These are phyloP conservation scores for Ceratopteris richardii DNA, from an alignment of 75 land plant genomes.

Conservation along the genomic window DNA sequence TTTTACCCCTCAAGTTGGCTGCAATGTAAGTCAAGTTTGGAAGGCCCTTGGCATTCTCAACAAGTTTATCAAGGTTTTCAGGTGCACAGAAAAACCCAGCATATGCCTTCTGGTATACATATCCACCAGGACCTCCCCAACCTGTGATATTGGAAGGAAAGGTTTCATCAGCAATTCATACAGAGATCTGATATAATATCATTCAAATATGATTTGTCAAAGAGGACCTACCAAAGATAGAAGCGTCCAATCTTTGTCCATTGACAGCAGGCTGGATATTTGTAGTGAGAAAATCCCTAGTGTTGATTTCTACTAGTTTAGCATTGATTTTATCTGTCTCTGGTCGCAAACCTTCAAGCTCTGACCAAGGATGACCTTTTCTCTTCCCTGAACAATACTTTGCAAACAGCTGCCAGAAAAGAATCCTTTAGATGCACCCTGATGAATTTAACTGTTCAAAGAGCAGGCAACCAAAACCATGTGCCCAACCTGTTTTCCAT, in stretches of 20 bases:
- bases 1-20: slow-evolving; percentile 65
- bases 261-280: slow-evolving; percentile 98
- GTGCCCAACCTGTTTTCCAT: too few species aligned
- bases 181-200: too few species aligned
- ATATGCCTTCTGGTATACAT: slow-evolving; percentile 98
- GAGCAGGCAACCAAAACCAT: neutral
- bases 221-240: slow-evolving; percentile 57
- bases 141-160: too few species aligned
- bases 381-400: slow-evolving; percentile 65
- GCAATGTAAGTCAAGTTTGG: slow-evolving; percentile 71
- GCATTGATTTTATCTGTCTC: slow-evolving; percentile 83
- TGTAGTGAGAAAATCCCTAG: slow-evolving; percentile 75
- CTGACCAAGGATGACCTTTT: slow-evolving; percentile 86
- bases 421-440: neutral
- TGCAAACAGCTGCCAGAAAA: slow-evolving; percentile 53
- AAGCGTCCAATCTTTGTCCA: slow-evolving; percentile 83
- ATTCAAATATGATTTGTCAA: too few species aligned
- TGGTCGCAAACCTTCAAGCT: slow-evolving; percentile 89
- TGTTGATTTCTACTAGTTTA: slow-evolving; percentile 54
- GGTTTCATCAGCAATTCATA: neutral
- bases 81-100: slow-evolving; percentile 83
- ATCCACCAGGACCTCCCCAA: slow-evolving; percentile 95
- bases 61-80: slow-evolving; percentile 45
- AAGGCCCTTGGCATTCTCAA: slow-evolving; percentile 45
- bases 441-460: neutral